phyloP scores from a whole-genome alignment of 2,329 filamentous ascomycete species.

The Aspergillus piperis region DNA sequence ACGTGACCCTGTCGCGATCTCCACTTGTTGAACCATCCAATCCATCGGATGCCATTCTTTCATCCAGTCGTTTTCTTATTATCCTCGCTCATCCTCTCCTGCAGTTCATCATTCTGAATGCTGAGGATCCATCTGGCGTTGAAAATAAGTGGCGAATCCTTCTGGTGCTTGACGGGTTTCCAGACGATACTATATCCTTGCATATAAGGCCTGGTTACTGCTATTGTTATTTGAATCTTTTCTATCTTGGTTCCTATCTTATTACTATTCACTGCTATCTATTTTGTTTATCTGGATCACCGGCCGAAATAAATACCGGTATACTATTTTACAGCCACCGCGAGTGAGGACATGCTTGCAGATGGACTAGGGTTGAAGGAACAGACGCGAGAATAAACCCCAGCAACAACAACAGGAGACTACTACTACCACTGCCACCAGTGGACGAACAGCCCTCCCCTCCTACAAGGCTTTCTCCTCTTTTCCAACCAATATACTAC shows the following conservation, averaged over 20 bases:
- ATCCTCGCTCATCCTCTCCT: not conserved
- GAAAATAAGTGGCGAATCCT: conserved; percentile 18
- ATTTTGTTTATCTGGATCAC: not conserved
- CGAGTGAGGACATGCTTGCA: not conserved
- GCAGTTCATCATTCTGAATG: conserved; percentile 12
- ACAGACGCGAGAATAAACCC: not conserved
- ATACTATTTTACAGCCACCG: not conserved
- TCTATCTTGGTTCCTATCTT: not conserved
- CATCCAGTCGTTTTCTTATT: not conserved
- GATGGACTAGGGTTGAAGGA: not conserved
- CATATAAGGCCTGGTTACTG: conserved; percentile 11
- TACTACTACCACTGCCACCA: not conserved
- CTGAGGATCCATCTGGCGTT: conserved; percentile 12
- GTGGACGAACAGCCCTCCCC: not conserved
- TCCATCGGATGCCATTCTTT: conserved; percentile 7
- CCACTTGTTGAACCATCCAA: conserved; percentile 15
- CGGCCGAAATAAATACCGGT: not conserved
- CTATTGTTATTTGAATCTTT: conserved; percentile 1
- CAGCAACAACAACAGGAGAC: not conserved
- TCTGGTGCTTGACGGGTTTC: conserved; percentile 10
- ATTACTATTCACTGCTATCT: not conserved
- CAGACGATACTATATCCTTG: conserved; percentile 15
- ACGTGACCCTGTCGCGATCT: conserved; percentile 24
- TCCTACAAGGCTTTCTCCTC: conserved; percentile 5
- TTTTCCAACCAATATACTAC: conserved; percentile 1